Evolutionary conservation across 225 moss, liverwort and hornwort species (phyloP).

Genomic region (Asterella californica): DNA sequence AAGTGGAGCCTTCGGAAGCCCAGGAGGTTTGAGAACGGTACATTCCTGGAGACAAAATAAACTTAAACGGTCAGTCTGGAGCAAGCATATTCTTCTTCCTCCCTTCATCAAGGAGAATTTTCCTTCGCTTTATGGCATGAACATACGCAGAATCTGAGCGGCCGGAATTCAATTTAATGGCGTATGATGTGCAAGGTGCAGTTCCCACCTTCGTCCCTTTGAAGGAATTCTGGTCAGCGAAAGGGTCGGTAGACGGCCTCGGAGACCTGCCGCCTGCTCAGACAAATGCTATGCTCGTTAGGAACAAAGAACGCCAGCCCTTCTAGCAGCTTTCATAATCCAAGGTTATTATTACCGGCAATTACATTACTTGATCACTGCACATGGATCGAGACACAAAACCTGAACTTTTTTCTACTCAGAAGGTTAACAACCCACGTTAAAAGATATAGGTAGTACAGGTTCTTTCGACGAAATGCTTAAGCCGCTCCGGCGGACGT

Average conservation of each 20-base stretch:
- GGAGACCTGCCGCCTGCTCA: slow-evolving; percentile 8
- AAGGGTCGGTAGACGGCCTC: slow-evolving; percentile 2
- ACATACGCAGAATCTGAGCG: neutral
- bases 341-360: neutral
- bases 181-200: no score
- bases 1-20: slow-evolving; percentile 12
- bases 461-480: no score
- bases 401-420: no score
- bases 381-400: neutral
- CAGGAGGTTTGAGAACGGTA: slow-evolving; percentile 11
- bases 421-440: no score
- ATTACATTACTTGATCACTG: neutral
- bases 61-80: neutral
- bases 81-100: no score
- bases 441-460: no score
- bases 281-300: neutral
- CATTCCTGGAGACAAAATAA: neutral
- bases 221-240: slow-evolving; percentile 1
- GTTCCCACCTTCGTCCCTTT: neutral
- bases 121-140: neutral
- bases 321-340: neutral
- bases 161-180: no score
- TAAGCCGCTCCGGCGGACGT: no score
- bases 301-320: neutral
- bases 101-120: neutral